A percentile compares a stretch with the other conserved stretches of the same genome.
phyloP scores from a whole-genome alignment of 129 eudicot species.

The Tagetes patula region DNA sequence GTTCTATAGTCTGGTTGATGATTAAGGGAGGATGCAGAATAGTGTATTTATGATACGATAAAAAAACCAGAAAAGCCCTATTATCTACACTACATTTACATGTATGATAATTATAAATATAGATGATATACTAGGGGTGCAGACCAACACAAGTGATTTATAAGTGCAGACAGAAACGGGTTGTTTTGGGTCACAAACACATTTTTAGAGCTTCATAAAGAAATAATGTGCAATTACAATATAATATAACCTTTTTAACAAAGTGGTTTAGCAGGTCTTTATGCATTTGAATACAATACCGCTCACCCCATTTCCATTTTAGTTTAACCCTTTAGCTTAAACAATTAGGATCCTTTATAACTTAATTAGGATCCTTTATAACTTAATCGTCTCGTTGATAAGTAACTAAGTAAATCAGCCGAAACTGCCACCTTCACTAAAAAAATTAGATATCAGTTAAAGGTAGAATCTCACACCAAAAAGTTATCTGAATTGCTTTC shows the following conservation, averaged over 20 bases:
- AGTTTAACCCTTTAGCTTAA: background rate
- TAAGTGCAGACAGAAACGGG: background rate
- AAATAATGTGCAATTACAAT: background rate
- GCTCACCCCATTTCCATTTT: background rate
- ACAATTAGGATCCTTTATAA: background rate
- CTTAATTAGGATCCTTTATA: background rate
- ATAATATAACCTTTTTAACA: background rate
- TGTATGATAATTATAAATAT: background rate
- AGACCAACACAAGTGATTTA: background rate
- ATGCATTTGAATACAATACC: background rate
- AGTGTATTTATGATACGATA: background rate
- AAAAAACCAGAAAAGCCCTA: background rate
- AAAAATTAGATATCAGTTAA: background rate
- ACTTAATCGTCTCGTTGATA: too few species aligned
- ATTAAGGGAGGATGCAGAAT: background rate
- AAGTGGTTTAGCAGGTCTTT: background rate
- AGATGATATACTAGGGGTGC: background rate
- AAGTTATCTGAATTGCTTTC: slow-evolving; percentile 21
- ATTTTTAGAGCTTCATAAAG: background rate
- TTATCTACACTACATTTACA: background rate
- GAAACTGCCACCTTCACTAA: background rate
- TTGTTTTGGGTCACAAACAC: background rate
- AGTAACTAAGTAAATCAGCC: background rate
- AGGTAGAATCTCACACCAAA: slow-evolving; percentile 35
- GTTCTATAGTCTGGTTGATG: background rate